Evolutionary conservation across 441 rosid species (phyloP).

Genomic region (Jatropha podagrica): DNA sequence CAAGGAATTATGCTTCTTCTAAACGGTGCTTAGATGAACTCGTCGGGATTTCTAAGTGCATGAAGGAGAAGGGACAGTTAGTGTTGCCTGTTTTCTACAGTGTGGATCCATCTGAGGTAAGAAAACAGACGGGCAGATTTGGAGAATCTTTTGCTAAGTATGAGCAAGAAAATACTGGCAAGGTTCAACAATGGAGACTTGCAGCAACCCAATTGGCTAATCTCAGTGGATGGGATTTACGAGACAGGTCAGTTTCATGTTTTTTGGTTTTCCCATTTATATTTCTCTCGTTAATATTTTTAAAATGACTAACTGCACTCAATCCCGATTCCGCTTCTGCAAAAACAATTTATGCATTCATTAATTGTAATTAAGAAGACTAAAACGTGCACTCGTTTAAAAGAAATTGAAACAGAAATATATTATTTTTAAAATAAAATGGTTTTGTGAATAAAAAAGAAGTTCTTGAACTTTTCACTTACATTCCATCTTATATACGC

Average conservation of each 20-base stretch:
- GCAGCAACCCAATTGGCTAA: conserved; percentile 32
- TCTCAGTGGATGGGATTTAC: conserved; percentile 37
- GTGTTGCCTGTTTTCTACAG: conserved; percentile 41
- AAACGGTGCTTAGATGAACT: conserved; percentile 30
- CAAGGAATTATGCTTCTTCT: conserved; percentile 37
- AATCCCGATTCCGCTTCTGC: neutral
- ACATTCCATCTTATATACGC: too few relatives aligned
- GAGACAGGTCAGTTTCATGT: conserved; percentile 3
- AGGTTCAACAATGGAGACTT: conserved; percentile 34
- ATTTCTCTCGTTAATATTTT: neutral
- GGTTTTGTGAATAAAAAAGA: too few relatives aligned
- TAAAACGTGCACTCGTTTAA: too few relatives aligned
- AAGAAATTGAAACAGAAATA: too few relatives aligned
- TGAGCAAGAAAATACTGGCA: neutral
- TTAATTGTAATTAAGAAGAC: too few relatives aligned
- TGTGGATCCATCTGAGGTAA: conserved; percentile 34
- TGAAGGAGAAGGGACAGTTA: conserved; percentile 6
- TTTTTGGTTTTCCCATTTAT: neutral
- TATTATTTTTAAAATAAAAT: too few relatives aligned
- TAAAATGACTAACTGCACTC: too few relatives aligned
- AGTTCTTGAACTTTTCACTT: too few relatives aligned
- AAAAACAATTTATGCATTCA: too few relatives aligned
- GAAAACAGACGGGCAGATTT: conserved; percentile 31
- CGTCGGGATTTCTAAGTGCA: conserved; percentile 26
- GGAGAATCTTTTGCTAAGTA: conserved; percentile 14